Base-by-base conservation (phyloP, 2,329 filamentous ascomycete genomes). In the Lomentospora prolificans region DNA sequence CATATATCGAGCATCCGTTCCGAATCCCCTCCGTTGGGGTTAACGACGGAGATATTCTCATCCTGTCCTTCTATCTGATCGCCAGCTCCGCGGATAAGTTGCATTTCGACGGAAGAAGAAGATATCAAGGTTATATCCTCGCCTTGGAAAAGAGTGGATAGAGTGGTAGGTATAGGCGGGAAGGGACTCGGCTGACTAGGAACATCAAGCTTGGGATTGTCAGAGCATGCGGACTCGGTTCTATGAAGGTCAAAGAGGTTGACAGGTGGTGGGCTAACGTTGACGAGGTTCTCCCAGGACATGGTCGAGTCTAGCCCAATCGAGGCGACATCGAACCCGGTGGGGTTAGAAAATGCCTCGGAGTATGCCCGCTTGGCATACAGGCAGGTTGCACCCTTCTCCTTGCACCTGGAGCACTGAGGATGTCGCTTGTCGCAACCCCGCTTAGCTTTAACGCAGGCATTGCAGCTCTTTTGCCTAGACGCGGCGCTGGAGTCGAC, bases 381-480 rank as follows among this genome's bases (percentile, higher is more conserved):
- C 27, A 72, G 62, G 61, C 73, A 76, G 44, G 67, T 64, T 55
- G 71, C 66, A 17, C 68, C 67, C 64, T 72, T 74, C 61, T 67
- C 69, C 3, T 65, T 65, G 61, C 73, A 77, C 53, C 73, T 71
- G 22, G 68, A 68, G 62, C 73, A 76, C 50, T 65, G 64, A 14
- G 74, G 74, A 7, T 64, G 65, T 50, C 63, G 67, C 67, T 76
- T 75, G 62, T 77, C 73, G 63, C 74, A 77, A 58, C 73, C 69
- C 52, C 74, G 68, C 63, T 77, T 77, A 63, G 72, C 70, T 55
- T 68, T 68, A 51, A 76, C 74, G 60, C 74, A 77, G 55, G 72
- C 69, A 59, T 76, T 73, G 67, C 74, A 76, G 66, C 72, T 76
- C 69, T 74, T 76, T 61, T 76, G 74, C 58, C 73, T 66, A 78